Conservation (phyloP, 805 yeast species). For the Yarrowia bubula region DNA sequence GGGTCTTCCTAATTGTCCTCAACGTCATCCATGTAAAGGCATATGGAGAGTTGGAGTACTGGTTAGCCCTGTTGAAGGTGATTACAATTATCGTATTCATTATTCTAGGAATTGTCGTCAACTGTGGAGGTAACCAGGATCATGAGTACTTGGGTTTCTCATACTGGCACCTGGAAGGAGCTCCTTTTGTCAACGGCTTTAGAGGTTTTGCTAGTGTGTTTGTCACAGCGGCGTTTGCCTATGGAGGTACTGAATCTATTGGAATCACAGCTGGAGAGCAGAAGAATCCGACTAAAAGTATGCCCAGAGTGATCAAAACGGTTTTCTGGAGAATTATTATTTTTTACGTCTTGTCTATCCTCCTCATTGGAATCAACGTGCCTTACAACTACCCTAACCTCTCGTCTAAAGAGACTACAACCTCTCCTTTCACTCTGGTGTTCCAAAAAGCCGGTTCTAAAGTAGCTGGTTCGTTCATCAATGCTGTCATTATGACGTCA, state of each 20-base stretch:
- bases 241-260: conserved; percentile 56
- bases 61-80: conserved; percentile 65
- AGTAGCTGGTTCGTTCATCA: conserved; percentile 51
- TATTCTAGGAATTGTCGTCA: conserved; percentile 55
- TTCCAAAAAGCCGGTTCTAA: conserved; percentile 46
- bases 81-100: conserved; percentile 62
- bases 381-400: conserved; percentile 54
- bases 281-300: conserved; percentile 55
- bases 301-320: conserved; percentile 58
- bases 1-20: conserved; percentile 47
- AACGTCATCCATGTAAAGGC: conserved; percentile 54
- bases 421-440: conserved; percentile 48
- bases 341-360: conserved; percentile 53
- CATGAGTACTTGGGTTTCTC: conserved; percentile 53
- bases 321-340: conserved; percentile 54
- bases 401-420: conserved; percentile 44
- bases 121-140: conserved; percentile 54
- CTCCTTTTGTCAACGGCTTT: conserved; percentile 41
- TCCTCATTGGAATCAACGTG: conserved; percentile 59
- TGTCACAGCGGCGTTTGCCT: conserved; percentile 58
- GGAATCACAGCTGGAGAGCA: conserved; percentile 63
- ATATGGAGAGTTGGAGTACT: conserved; percentile 62
- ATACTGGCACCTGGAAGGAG: conserved; percentile 55
- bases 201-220: conserved; percentile 51
- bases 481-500: conserved; percentile 58